These are phyloP conservation scores for Fraxinus baroniana DNA, from an alignment of 305 asterid species.

Conservation along the genomic window DNA sequence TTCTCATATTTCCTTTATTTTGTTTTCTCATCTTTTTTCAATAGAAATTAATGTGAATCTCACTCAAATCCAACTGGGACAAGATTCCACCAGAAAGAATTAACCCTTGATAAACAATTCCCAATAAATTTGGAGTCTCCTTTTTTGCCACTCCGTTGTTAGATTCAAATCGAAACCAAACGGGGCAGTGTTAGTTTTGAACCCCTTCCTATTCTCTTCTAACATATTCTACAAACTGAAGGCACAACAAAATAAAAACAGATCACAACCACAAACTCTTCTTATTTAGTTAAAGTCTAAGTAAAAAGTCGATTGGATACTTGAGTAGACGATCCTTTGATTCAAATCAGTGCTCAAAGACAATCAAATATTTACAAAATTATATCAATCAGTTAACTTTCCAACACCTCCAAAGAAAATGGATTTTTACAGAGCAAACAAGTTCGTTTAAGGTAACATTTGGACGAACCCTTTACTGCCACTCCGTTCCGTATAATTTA, in stretches of 20 bases:
- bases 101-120: neutral
- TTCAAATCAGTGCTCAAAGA: neutral
- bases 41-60: too few species aligned
- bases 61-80: too few species aligned
- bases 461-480: neutral
- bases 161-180: neutral
- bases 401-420: slow-evolving; percentile 15
- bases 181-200: neutral
- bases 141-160: too few species aligned
- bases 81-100: too few species aligned
- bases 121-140: neutral
- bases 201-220: too few species aligned
- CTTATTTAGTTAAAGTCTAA: too few species aligned
- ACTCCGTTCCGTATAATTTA: neutral
- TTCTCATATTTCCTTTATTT: too few species aligned
- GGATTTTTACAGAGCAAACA: neutral
- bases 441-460: neutral
- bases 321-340: neutral
- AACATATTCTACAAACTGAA: neutral
- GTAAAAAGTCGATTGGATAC: too few species aligned
- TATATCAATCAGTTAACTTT: neutral
- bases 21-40: too few species aligned
- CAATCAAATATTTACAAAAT: neutral
- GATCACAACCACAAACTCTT: neutral
- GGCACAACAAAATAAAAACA: neutral